Evolutionary conservation across 768 basidiomycete species (phyloP), one percentile per base, ranked within the genome.

Genomic region (Hygrophorus pudorinus): DNA sequence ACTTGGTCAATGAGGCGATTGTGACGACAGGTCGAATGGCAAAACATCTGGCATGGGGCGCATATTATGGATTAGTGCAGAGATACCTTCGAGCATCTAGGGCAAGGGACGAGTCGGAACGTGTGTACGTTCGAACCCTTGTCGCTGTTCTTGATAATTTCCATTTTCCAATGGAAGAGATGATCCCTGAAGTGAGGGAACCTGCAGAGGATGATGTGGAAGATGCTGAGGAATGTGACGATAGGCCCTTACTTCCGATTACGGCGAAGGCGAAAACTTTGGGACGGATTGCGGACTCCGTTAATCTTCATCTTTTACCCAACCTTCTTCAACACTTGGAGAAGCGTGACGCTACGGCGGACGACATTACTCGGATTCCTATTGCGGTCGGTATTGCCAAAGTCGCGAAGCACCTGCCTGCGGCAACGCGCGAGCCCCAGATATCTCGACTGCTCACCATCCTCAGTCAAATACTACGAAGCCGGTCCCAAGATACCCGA

Each of bases 1-100:
- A 89, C 52, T 71, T 98, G 21, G 79, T 91, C 35, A 92, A 86
- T 54, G 93, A 96, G 56, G 87, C 94, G 1, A 85, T 99, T 51
- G 59, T 67, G 12, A 70, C 88, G 2, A 79, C 83, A 7, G 91
- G 92, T 0, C 75, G 72, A 6, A 78, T 98, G 57, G 77, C 91
- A 2, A 76, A 72, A 46, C 74, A 77, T 39, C 69, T 99, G 3
- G 65, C 72, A 0, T 99, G 96, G 96, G 76, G 81, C 5, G 72
- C 81, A 2, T 99, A 97, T 62, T 75, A 85, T 57, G 68, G 70
- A 2, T 61, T 91, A 24, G 79, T 94, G 2, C 83, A 85, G 56
- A 81, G 81, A 50, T 94, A 92, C 51, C 65, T 96, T 44, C 79
- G 78, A 51, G 66, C 81, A 4, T 72, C 77, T 16, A 73, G 71